Evolutionary conservation across 1,284 basidiomycete species (phyloP).

Genomic region (Phellopilus nigrolimitatus): DNA sequence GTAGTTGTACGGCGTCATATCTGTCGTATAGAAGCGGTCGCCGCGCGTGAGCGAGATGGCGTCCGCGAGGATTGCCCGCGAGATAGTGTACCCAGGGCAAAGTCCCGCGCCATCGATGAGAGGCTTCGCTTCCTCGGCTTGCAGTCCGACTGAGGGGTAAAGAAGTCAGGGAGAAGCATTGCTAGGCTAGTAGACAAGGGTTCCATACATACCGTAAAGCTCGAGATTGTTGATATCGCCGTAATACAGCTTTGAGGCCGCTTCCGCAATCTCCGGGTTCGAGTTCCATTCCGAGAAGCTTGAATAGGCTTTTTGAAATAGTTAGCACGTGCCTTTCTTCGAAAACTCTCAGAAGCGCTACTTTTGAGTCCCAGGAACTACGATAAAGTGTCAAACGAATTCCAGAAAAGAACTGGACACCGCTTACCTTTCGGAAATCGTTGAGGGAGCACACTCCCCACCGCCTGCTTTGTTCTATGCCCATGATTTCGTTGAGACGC

Average conservation of each 20-base stretch:
- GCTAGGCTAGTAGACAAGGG: not conserved
- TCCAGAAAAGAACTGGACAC: conserved; percentile 5
- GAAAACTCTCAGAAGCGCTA: conserved; percentile 26
- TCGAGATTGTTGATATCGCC: conserved; percentile 76
- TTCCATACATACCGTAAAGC: conserved; percentile 46
- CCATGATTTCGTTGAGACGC: conserved; percentile 78
- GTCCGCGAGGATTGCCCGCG: conserved; percentile 82
- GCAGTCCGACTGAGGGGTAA: conserved; percentile 47
- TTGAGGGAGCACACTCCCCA: conserved; percentile 86
- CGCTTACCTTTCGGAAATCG: conserved; percentile 68
- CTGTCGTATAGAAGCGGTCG: conserved; percentile 79
- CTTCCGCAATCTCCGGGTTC: conserved; percentile 61
- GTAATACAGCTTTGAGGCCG: conserved; percentile 71
- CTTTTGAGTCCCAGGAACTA: conserved; percentile 72
- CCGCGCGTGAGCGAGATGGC: conserved; percentile 83
- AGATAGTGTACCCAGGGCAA: conserved; percentile 82
- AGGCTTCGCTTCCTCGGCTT: conserved; percentile 69
- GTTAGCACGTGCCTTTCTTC: conserved; percentile 24
- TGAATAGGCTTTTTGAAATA: conserved; percentile 42
- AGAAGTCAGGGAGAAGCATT: not conserved
- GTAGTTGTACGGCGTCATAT: conserved; percentile 76
- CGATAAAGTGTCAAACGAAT: not conserved
- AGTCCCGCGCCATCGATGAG: conserved; percentile 74
- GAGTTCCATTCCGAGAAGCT: conserved; percentile 83
- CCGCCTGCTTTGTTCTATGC: conserved; percentile 69